phyloP scores from a whole-genome alignment of 2,329 filamentous ascomycete genomes.

The Ascochyta lentis region DNA sequence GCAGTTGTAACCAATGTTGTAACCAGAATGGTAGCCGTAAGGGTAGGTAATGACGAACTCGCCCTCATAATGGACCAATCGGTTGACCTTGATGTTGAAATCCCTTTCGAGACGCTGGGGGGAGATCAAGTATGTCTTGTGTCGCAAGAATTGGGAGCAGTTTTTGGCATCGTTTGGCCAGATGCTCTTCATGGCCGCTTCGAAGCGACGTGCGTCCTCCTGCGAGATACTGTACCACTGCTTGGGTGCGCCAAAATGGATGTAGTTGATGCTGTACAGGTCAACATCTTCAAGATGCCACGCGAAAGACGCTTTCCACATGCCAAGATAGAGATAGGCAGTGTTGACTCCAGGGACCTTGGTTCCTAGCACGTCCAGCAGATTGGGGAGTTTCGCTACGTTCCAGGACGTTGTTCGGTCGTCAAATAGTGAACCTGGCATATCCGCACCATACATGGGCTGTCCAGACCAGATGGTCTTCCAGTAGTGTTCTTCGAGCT shows the following conservation, averaged over 20 bases:
- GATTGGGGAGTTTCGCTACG: slow-evolving; percentile 89
- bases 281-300: slow-evolving; percentile 99
- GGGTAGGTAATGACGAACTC: slow-evolving; percentile 99
- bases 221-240: slow-evolving; percentile 99
- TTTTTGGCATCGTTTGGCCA: slow-evolving; percentile 96
- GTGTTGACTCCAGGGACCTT: slow-evolving; percentile 98
- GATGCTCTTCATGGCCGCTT: slow-evolving; percentile 91
- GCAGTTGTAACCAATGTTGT: slow-evolving; percentile 98
- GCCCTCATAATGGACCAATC: slow-evolving; percentile 90
- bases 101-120: slow-evolving; percentile 85
- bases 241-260: slow-evolving; percentile 97
- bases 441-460: slow-evolving; percentile 94
- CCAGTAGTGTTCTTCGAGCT: slow-evolving; percentile 95
- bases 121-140: slow-evolving; percentile 97
- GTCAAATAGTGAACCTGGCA: slow-evolving; percentile 93
- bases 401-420: slow-evolving; percentile 89
- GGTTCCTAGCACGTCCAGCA: slow-evolving; percentile 91
- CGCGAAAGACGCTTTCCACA: slow-evolving; percentile 99
- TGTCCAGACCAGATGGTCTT: slow-evolving; percentile 95
- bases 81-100: slow-evolving; percentile 96
- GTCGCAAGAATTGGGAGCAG: slow-evolving; percentile 92
- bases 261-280: slow-evolving; percentile 99
- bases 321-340: slow-evolving; percentile 94
- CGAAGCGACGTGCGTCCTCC: slow-evolving; percentile 89
- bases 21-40: slow-evolving; percentile 97